Evolutionary conservation across 805 yeast genomes (phyloP), one percentile per base, ranked within the genome.

Genomic region (Myxozyma kluyveri): DNA sequence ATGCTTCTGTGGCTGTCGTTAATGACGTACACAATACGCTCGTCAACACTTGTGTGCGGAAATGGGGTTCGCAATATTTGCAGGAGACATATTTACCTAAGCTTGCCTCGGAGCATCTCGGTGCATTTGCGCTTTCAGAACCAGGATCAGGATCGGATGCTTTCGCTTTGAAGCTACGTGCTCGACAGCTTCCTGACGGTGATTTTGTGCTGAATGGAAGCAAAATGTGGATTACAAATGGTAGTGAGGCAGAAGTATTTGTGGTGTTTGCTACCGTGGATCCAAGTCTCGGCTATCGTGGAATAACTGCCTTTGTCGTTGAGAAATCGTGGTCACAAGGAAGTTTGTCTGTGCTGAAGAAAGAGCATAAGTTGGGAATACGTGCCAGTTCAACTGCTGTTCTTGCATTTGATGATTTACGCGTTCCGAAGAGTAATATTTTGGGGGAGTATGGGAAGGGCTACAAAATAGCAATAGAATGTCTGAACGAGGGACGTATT

Each of bases 141-240:
- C 62, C 75, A 17, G 61, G 69, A 9, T 65, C 74, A 0, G 76
- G 76, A 17, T 69, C 74, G 9, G 76, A 72, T 52, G 76, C 76
- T 17, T 72, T 72, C 56, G 76, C 76, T 18, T 62, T 72, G 47
- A 68, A 69, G 55, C 61, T 75, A 14, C 59, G 63, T 19, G 76
- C 76, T 42, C 65, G 57, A 26, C 61, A 67, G 42, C 67, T 68
- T 53, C 66, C 63, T 32, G 76, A 69, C 54, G 75, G 72, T 26
- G 67, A 64, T 43, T 72, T 69, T 56, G 69, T 70, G 17, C 49
- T 72, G 31, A 64, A 66, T 42, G 76, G 76, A 38, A 66, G 73
- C 45, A 72, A 72, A 57, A 72, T 72, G 76, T 72, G 76, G 76
- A 72, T 72, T 63, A 70, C 76, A 35, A 72, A 72, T 63, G 71